Base-by-base conservation (phyloP, 2,329 filamentous ascomycete species). In the Sporothrix mexicana region DNA sequence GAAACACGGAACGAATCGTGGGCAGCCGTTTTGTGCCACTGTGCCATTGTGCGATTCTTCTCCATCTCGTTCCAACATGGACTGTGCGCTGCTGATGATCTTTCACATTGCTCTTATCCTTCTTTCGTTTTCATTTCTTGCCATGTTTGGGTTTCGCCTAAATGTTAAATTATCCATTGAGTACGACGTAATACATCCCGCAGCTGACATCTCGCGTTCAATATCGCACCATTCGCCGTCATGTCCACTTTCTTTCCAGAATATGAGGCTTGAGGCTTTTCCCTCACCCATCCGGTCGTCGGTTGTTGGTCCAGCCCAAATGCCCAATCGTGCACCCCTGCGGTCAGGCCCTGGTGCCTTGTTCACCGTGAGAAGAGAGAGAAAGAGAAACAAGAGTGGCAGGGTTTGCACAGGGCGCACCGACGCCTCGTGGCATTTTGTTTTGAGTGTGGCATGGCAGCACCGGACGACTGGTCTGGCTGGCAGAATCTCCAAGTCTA, bases 1-100 rank as follows among this genome's bases (percentile, higher is more conserved):
- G 69, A 71, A 71, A 71, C 69, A 30, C 43, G 45, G 57, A 64
- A 45, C 25, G 41, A 62, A 30, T 41, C n/a, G 66, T 51, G 30
- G 51, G 20, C 13, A 25, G 7, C 66, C 66, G 47, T 68, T 41
- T 23, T 49, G 62, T 30, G 36, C 30, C 30, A 36, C 7, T 36
- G 30, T 36, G 30, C 30, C 30, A 36, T 36, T 36, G 30, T 3
- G 30, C 30, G 3, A 30, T 30, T 30, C 30, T 36, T 36, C 30
- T 36, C 30, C 30, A 36, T 36, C 30, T n/a, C 8, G 51, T 15
- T 30, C 66, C 25, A 68, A 41, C 25, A 68, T 23, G 66, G 45
- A 20, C 45, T 51, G 59, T 64, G 59, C 59, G 36, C 17, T n/a
- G 15, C 15, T 62, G 17, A 20, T 36, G 36, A 43, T 41, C 4